Conservation (phyloP, 441 rosid genomes). For the Melastoma candidum region DNA sequence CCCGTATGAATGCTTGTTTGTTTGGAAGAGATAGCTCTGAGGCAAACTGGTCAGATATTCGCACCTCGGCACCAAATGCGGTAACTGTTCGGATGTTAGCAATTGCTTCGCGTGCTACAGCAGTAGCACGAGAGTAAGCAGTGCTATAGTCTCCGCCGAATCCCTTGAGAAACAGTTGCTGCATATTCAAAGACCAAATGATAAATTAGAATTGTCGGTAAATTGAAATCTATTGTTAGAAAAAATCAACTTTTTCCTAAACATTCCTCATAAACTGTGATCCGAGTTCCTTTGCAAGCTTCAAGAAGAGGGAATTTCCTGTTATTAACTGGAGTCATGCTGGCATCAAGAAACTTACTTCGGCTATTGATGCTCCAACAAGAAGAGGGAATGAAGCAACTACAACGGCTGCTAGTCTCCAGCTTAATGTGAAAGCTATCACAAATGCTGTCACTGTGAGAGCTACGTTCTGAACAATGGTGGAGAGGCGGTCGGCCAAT, state of each 20-base stretch:
- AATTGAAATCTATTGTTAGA: no score
- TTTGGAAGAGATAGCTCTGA: slow-evolving; percentile 51
- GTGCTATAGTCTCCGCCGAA: slow-evolving; percentile 70
- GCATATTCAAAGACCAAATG: slow-evolving; percentile 10
- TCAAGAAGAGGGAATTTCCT: neutral
- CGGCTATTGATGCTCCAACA: slow-evolving; percentile 63
- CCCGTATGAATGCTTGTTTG: slow-evolving; percentile 47
- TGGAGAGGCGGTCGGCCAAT: slow-evolving; percentile 72
- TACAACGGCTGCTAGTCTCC: slow-evolving; percentile 74
- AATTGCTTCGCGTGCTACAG: slow-evolving; percentile 73
- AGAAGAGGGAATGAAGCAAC: slow-evolving; percentile 72
- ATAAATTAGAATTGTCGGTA: neutral
- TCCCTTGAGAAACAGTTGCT: slow-evolving; percentile 88
- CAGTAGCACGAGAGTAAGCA: slow-evolving; percentile 55
- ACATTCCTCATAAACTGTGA: no score
- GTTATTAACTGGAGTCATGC: neutral
- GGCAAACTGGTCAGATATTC: slow-evolving; percentile 42
- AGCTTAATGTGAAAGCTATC: slow-evolving; percentile 54
- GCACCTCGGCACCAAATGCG: slow-evolving; percentile 67
- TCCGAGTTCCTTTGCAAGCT: no score
- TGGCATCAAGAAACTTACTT: slow-evolving; percentile 31
- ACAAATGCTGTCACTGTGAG: slow-evolving; percentile 68
- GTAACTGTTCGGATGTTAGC: slow-evolving; percentile 68
- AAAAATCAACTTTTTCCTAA: no score
- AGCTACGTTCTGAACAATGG: slow-evolving; percentile 60